Evolutionary conservation across 2,329 filamentous ascomycete genomes (phyloP).

Genomic region (Pestalotiopsis fici): DNA sequence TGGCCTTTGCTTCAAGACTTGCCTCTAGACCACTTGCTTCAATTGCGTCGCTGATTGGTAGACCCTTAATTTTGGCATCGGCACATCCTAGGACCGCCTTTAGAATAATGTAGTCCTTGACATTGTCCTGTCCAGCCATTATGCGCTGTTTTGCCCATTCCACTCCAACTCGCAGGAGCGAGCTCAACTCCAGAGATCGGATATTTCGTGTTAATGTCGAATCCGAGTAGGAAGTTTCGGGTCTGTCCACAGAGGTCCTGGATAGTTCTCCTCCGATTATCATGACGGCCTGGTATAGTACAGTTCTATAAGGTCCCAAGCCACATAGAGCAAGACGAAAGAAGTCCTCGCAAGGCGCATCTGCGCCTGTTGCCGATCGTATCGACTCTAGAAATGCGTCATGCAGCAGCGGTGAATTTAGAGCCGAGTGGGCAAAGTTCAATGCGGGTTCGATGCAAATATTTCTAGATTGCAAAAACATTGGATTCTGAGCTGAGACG

Average conservation of each 20-base stretch:
- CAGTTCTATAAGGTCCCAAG: background rate
- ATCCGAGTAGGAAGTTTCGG: background rate
- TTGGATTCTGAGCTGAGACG: conserved; percentile 34
- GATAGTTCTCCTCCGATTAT: background rate
- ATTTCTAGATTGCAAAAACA: conserved; percentile 49
- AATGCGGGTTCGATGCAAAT: conserved; percentile 47
- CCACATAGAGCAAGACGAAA: background rate
- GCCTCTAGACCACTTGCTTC: background rate
- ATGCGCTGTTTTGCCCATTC: background rate
- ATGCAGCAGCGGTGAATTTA: background rate
- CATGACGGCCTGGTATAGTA: background rate
- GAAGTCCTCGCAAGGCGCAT: background rate
- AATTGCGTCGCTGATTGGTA: background rate
- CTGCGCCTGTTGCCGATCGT: background rate
- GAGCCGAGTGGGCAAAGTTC: conserved; percentile 33
- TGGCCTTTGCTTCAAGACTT: background rate
- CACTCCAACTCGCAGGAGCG: background rate
- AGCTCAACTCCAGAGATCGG: background rate
- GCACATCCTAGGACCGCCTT: background rate
- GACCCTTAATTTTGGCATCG: background rate
- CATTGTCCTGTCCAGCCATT: background rate
- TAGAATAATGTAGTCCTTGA: background rate
- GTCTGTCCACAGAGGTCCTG: background rate
- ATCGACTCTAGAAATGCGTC: background rate
- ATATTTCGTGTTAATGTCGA: background rate